Evolutionary conservation across 208 protist species (phyloP), one percentile per base, ranked within the genome.

Genomic region (Polymyxa betae): DNA sequence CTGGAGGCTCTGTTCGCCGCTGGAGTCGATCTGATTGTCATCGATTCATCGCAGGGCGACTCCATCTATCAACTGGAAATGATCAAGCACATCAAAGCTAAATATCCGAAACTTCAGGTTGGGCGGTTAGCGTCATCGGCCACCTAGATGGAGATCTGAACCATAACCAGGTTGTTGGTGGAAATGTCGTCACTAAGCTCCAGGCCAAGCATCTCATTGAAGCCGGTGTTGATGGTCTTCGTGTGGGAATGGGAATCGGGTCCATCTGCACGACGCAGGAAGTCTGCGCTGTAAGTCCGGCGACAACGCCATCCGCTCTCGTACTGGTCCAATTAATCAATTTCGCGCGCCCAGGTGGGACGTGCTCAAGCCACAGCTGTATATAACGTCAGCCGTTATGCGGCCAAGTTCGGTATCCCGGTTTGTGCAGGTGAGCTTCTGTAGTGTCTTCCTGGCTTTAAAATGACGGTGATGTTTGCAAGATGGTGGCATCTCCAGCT

Each of bases 221-320:
- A 89, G 97, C 97, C 41, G 98, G 98, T 52, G 97, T 96, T 12
- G 98, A 99, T 92, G 97, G 93, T 41, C 95, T 99, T 20, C 96
- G 97, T 91, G 96, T 99, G 41, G 98, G 98, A 60, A 99, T 99
- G 97, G 98, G 98, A 90, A 96, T 95, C 46, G 98, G 98, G 38
- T 98, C 96, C 91, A 99, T 99, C 93, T 99, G 97, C 96, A 98
- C 97, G 90, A 98, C 98, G 40, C 97, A 98, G 93, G 97, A 98
- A 93, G 94, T 98, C 43, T 95, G 72, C 38, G 89, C 96, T 88
- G 72, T 60, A 60, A 29, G 49, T 60, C 24, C 49, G 24, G 24
- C 77, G 20, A 5, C 12, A 45, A 32, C 77, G 20, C 24, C 12
- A 87, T 24, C 38, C 5, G 24, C 38, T 32, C 38, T 87, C 77